Evolutionary conservation across 148 eudicot genomes (phyloP).

Genomic region (Arctostaphylos glauca): DNA sequence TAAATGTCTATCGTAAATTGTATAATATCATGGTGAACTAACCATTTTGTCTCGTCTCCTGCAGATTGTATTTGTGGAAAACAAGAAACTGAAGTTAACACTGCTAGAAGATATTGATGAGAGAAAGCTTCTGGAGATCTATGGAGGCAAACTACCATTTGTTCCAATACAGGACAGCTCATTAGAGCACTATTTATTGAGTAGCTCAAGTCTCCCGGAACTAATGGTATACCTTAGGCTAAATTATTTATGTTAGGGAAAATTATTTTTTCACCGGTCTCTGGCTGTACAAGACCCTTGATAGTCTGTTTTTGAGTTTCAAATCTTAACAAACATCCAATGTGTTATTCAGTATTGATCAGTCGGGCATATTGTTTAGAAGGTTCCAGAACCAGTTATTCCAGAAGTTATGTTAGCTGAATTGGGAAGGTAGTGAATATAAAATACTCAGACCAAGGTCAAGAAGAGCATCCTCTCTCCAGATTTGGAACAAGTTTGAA

Average conservation of each 20-base stretch:
- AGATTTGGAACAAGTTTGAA: neutral
- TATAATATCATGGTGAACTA: neutral
- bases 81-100: conserved; percentile 49
- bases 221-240: neutral
- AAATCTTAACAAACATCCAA: neutral
- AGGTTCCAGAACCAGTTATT: neutral
- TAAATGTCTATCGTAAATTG: neutral
- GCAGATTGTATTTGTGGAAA: conserved; percentile 77
- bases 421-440: neutral
- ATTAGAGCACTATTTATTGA: neutral
- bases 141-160: conserved; percentile 74
- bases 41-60: neutral
- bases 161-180: conserved; percentile 55
- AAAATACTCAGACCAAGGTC: too few species aligned
- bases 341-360: neutral
- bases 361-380: neutral
- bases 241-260: neutral
- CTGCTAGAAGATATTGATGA: conserved; percentile 75
- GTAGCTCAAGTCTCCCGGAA: neutral
- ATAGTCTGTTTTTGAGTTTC: neutral
- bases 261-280: neutral
- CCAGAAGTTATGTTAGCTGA: neutral
- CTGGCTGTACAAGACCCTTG: neutral
- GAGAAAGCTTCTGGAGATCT: conserved; percentile 76
- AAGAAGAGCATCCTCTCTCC: neutral